Base-by-base conservation (phyloP, 2,329 filamentous ascomycete species). In the Periconia sp. region DNA sequence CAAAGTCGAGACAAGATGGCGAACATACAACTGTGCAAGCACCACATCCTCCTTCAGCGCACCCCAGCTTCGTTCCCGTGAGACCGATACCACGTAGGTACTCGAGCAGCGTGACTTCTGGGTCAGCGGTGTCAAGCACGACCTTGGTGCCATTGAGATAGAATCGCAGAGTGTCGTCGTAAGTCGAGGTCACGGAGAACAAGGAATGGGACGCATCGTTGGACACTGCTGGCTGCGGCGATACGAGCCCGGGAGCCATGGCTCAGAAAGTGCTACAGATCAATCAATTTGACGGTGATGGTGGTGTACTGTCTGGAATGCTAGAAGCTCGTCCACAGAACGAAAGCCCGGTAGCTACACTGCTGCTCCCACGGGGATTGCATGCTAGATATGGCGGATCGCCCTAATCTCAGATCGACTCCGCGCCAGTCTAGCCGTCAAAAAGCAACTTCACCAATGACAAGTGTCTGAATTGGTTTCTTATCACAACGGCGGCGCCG, bases 51-150 rank as follows among this genome's bases (percentile, higher is more conserved):
- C 94, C 94, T 75, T 99, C 94, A 36, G 90, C 90, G 73, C 94
- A 99, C 34, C 94, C 94, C 71, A 97, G 80, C 72, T 99, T 99
- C 10, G 94, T 97, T 11, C 94, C 94, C 4, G 92, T 97, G 57
- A 97, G 76, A 0, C 94, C 94, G 65, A 97, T 88, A 15, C 92
- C 92, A 50, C 94, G 82, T 26, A 99, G 79, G 60, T 97, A 99
- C 69, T 97, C 92, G 5, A 99, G 77, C 22, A 99, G 78, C 0
- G 94, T 99, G 34, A 92, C 79, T 66, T 97, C 92, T 0, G 94
- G 94, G 63, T 97, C 92, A 38, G 94, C 84, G 10, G 89, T 82
- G 56, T 96, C 92, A 12, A 99, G 76, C 1, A 87, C 82, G 12
- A 97, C 88, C 54, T 86, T 89, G 2, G 92, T 96, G 50, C 94